Evolutionary conservation across 2,329 filamentous ascomycete species (phyloP), one percentile per base, ranked within the genome.

Genomic region (Nothomitra cinnamomea): DNA sequence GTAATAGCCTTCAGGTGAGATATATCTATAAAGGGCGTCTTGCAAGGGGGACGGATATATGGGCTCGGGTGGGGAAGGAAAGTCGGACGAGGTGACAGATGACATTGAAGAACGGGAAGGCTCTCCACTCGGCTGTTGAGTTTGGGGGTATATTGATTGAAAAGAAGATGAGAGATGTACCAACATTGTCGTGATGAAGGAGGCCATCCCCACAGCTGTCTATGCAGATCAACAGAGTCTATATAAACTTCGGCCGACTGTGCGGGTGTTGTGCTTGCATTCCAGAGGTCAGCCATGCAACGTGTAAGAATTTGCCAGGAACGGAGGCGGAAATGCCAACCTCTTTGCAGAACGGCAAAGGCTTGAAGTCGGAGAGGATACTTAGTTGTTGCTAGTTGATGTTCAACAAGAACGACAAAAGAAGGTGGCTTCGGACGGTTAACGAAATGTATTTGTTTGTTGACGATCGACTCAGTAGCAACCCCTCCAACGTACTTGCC

Each of bases 111-210:
- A 70, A 61, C 66, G 68, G 61, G 69, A 63, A 57, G 43, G 59
- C 59, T 58, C 52, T 45, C 68, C 67, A 55, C 67, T 67, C 60
- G 73, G 62, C 53, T 67, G 60, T 53, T 64, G 63, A 53, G 64
- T 10, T 10, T 32, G 5, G 28, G 64, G 24, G 57, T 55, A 54
- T 61, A 60, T 62, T 65, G 56, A 55, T 55, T 58, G 61, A 58
- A 58, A 59, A 66, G 62, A 56, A 56, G 55, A 52, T 52, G 60
- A 60, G 53, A 62, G 60, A 56, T 67, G 67, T 58, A 85, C 82
- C 71, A 74, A 87, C 83, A 87, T 85, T 66, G 85, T 88, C 61
- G 82, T 86, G 65, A 88, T 83, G 71, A 88, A 85, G 60, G 83
- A 84, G 65, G 82, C 78, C 84, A 87, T 87, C 32, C 19, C 32